Base-by-base conservation (phyloP, 2,329 filamentous ascomycete genomes). In the Colletotrichum sublineola region DNA sequence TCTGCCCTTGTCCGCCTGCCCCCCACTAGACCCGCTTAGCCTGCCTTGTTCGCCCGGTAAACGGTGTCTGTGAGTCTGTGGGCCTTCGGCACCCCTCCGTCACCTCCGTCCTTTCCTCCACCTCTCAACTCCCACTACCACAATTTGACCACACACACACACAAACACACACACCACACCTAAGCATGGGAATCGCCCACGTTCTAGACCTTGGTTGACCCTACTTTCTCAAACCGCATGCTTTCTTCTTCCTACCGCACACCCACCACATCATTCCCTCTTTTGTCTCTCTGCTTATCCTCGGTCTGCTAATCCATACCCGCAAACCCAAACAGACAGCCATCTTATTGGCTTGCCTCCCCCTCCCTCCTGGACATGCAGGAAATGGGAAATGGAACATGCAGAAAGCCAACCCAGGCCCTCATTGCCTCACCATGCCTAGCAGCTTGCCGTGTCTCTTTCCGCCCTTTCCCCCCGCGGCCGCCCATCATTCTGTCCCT, bases 161-260 rank as follows among this genome's bases (percentile, higher is more conserved):
- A 42, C 40, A 42, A 12, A 42, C 40, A 42, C 40, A 42, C 40
- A 42, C 14, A 42, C 5, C 36, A 14, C 67, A 60, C 58, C 29
- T 58, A 61, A 24, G 18, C 55, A 33, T 67, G 18, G 12, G 29
- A 44, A 69, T 64, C 52, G 60, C 44, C 66, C 66, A 60, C 40
- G 69, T 72, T 72, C 69, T 72, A 55, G 69, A 24, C 69, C 65
- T 38, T 50, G n/a, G 42, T 29, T 29, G 42, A 20, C 33, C 24
- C 68, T 68, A 57, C 46, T 57, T 52, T 20, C 66, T 56, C 66
- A 55, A 72, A 60, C 69, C 69, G 69, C 66, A 69, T 57, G 53
- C 57, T 72, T 72, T 44, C 66, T 72, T 69, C 69, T 72, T 69
- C 53, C 42, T 36, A 60, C 46, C 66, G 52, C 69, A 69, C 53